Base-by-base conservation (phyloP, 495 filamentous ascomycete species). In the Penicillium cataractarum region DNA sequence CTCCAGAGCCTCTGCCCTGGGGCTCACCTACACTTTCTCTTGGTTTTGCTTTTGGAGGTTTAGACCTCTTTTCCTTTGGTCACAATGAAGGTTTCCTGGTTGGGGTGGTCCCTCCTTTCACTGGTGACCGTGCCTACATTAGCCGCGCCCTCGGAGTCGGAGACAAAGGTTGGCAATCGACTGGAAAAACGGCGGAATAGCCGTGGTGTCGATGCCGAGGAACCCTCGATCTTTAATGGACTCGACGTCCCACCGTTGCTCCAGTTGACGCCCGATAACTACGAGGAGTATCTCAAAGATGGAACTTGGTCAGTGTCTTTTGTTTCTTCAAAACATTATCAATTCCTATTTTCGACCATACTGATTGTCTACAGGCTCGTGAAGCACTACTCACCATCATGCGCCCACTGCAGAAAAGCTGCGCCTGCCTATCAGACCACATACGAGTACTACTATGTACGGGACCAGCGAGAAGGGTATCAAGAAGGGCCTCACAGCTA, bases 341-440 rank as follows among this genome's bases (percentile, higher is more conserved):
- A 4, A 31, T 9, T 27, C 19, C 3, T 46, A 13, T 33, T 33
- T 19, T 40, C 9, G 15, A 52, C 19, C 0, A 19, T 33, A 40
- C 71, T 76, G 50, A 78, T 63, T 13, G 21, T 44, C 44, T 58
- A 12, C 21, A 89, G 88, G 88, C 83, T 93, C 65, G 82, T 93
- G 24, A 91, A 93, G 71, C 85, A 88, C 72, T 91, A 87, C 71
- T 93, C 90, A 55, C 89, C 88, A 10, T 84, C 81, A 26, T 97
- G 93, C 71, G 79, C 77, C 40, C 95, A 98, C 76, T 98, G 96
- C 78, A 78, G 83, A 66, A 80, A 82, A 42, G 87, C 91, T 65
- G 92, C 91, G 35, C 96, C 96, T 27, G 88, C 85, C 55, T 98
- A 87, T 83, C 92, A 97, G 78, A 97, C 94, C 7, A 79, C 96